A percentile compares a stretch with the other conserved stretches of the same genome.
Conservation (phyloP, 257 asterid species). For the Echites panduratus region DNA sequence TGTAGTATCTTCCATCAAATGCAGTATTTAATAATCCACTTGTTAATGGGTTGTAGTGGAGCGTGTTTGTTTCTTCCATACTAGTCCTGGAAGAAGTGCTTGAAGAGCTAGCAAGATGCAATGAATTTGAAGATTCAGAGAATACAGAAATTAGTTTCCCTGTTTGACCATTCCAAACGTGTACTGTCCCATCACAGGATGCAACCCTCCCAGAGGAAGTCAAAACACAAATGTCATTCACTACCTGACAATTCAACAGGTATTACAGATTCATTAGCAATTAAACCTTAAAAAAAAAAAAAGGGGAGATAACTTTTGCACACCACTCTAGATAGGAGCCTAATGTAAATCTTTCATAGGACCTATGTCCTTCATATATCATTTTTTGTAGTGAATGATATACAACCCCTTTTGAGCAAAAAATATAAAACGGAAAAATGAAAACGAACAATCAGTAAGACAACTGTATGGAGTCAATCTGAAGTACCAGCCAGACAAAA, state of each 20-base stretch:
- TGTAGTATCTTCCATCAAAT: slow-evolving; percentile 78
- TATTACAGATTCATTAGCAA: slow-evolving; percentile 7
- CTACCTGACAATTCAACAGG: slow-evolving; percentile 48
- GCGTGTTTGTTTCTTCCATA: slow-evolving; percentile 66
- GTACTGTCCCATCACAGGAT: slow-evolving; percentile 97
- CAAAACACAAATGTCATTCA: slow-evolving; percentile 71
- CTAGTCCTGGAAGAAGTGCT: slow-evolving; percentile 41
- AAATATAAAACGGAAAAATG: no score
- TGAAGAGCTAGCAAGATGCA: slow-evolving; percentile 35
- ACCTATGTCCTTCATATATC: no score
- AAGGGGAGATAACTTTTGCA: no score
- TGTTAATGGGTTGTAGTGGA: slow-evolving; percentile 66
- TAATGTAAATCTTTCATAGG: no score
- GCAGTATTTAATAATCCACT: slow-evolving; percentile 73
- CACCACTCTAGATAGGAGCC: no score
- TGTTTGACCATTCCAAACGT: slow-evolving; percentile 89
- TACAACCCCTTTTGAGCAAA: no score
- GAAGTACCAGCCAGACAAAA: neutral
- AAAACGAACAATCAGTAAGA: no score
- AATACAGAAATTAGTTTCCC: slow-evolving; percentile 70
- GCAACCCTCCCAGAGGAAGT: slow-evolving; percentile 86
- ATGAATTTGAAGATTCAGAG: slow-evolving; percentile 48
- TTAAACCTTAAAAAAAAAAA: neutral
- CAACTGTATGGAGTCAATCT: no score
- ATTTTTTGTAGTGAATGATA: no score